Base-by-base conservation (phyloP, 768 basidiomycete genomes). In the Psilocybe azurescens region DNA sequence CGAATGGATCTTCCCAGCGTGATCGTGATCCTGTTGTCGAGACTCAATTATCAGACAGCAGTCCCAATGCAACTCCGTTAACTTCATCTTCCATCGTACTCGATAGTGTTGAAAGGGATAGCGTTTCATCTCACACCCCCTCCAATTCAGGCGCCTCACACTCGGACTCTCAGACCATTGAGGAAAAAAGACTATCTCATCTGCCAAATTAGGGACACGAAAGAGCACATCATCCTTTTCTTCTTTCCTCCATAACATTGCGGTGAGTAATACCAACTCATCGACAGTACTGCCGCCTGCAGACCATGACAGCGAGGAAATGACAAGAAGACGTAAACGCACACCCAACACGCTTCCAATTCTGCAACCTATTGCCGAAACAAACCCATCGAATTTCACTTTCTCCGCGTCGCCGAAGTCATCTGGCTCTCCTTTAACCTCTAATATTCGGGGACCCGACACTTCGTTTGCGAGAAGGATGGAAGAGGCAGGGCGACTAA, bases 291-390 rank as follows among this genome's bases (percentile, higher is more conserved):
- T 54, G 3, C 33, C 41, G 2, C 20, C 38, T 11, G 13, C 16
- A 36, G 39, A 57, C 7, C 38, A 32, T 14, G 49, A 57, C 18
- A 55, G 52, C 11, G 28, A 50, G 28, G 60, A 56, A 10, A 56
- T 24, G 24, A 56, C 30, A 47, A 24, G 39, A 6, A 29, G 33
- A 29, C 61, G 61, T 14, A 46, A 39, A 53, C 41, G 33, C 4
- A 49, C 18, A 18, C 50, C 48, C 16, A 63, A 50, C 52, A 30
- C 56, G 3, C 58, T 63, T 18, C 29, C 57, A 20, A 55, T 49
- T 49, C 61, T 63, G 13, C 61, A 58, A 9, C 57, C 61, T 8
- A 58, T 63, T 20, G 52, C 44, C 14, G 57, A 63, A 44, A 58
- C 56, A 2, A 50, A 30, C 18, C 5, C 32, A 18, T 11, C 33